phyloP scores from a whole-genome alignment of 495 filamentous ascomycete genomes.

The Trichoderma asperelloides region DNA sequence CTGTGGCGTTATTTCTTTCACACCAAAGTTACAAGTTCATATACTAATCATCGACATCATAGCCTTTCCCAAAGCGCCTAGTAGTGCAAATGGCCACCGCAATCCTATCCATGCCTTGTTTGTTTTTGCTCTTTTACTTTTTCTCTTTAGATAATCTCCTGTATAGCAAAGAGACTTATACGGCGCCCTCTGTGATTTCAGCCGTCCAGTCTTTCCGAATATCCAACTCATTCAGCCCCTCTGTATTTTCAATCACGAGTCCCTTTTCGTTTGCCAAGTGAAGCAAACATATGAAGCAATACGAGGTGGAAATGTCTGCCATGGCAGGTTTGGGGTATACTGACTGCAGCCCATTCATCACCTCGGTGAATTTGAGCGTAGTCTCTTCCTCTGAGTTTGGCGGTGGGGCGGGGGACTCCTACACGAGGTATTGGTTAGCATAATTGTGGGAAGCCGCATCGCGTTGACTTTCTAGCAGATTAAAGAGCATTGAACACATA shows the following conservation, averaged over 20 bases:
- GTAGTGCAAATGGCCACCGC: neutral
- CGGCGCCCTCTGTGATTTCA: slow-evolving; percentile 35
- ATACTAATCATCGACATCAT: neutral
- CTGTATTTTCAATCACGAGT: slow-evolving; percentile 55
- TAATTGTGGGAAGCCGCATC: neutral
- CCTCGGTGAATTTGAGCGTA: slow-evolving; percentile 69
- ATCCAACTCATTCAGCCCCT: slow-evolving; percentile 45
- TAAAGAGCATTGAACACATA: neutral
- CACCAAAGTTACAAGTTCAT: neutral
- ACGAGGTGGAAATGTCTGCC: slow-evolving; percentile 92
- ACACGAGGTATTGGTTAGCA: slow-evolving; percentile 15
- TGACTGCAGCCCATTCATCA: slow-evolving; percentile 79
- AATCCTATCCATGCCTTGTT: neutral
- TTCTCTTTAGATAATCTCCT: neutral
- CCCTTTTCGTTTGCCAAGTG: slow-evolving; percentile 98
- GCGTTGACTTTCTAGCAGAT: neutral
- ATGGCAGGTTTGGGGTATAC: slow-evolving; percentile 80
- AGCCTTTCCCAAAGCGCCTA: neutral
- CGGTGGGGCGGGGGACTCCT: neutral
- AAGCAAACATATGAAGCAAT: slow-evolving; percentile 92
- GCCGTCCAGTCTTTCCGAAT: slow-evolving; percentile 50
- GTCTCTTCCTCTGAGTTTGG: slow-evolving; percentile 28
- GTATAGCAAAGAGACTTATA: slow-evolving; percentile 8
- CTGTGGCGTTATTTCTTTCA: no score
- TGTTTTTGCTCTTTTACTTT: neutral